Conservation (phyloP, 2,329 filamentous ascomycete genomes). For the Pseudocercospora eumusae region DNA sequence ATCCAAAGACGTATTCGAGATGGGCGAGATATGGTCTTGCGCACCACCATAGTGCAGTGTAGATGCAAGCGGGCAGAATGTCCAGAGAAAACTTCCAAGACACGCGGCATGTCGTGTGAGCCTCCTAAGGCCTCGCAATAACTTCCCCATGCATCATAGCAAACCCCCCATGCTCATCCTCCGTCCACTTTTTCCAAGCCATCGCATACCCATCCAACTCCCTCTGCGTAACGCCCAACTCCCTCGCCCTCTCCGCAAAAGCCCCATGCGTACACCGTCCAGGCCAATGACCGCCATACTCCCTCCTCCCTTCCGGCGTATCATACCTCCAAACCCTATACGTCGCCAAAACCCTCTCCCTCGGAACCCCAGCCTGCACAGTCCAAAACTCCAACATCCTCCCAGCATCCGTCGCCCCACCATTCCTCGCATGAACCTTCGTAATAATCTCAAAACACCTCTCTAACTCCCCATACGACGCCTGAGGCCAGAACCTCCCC, state of each 20-base stretch:
- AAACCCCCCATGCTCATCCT: slow-evolving; percentile 24
- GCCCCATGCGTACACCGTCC: slow-evolving; percentile 27
- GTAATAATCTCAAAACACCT: slow-evolving; percentile 27
- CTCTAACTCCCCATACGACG: slow-evolving; percentile 14
- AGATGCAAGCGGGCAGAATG: too few relatives aligned
- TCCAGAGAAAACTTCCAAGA: too few relatives aligned
- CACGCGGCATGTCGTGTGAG: too few relatives aligned
- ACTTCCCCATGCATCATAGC: slow-evolving; percentile 30
- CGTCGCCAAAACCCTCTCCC: slow-evolving; percentile 11
- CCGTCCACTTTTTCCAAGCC: slow-evolving; percentile 30
- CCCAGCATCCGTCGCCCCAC: slow-evolving; percentile 25
- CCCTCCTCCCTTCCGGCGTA: slow-evolving; percentile 21
- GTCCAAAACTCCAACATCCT: slow-evolving; percentile 21
- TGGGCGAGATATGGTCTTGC: too few relatives aligned
- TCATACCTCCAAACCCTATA: slow-evolving; percentile 21
- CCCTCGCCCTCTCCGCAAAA: slow-evolving; percentile 27
- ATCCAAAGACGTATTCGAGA: too few relatives aligned
- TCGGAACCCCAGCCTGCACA: slow-evolving; percentile 16
- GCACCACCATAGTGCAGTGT: too few relatives aligned
- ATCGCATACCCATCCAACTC: slow-evolving; percentile 24
- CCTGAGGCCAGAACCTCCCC: slow-evolving; percentile 19
- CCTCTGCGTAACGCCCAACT: slow-evolving; percentile 21
- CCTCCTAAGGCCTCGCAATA: slow-evolving; percentile 6
- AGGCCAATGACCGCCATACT: slow-evolving; percentile 30
- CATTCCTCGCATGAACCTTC: slow-evolving; percentile 21